Percentiles rank a stretch among this genome's conserved stretches.
phyloP scores from a whole-genome alignment of 164 flowering plant species.

The Stephania yunnanensis region DNA sequence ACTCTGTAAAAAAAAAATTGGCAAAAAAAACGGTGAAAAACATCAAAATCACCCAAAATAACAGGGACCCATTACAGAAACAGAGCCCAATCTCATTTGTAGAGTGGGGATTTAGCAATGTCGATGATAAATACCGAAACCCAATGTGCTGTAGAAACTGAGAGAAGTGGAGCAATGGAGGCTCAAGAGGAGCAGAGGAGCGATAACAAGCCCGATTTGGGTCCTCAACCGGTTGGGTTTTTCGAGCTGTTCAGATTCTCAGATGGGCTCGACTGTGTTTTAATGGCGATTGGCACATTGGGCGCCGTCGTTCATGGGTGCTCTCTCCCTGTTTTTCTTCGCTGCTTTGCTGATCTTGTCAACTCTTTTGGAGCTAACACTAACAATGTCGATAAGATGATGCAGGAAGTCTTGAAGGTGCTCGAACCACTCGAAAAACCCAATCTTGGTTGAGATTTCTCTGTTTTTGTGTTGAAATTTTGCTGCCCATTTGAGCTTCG shows the following conservation, averaged over 20 bases:
- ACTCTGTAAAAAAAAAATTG: conserved; percentile 1
- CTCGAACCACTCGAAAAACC: neutral
- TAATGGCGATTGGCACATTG: conserved; percentile 73
- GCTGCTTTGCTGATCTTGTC: conserved; percentile 98
- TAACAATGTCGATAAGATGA: conserved; percentile 75
- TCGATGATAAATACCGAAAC: conserved; percentile 34
- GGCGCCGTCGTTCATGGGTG: conserved; percentile 96
- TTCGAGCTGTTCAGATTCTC: conserved; percentile 81
- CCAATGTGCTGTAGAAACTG: conserved; percentile 15
- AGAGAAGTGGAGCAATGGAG: conserved; percentile 1
- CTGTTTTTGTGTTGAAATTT: neutral
- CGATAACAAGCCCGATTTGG: conserved; percentile 38
- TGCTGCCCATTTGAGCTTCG: conserved; percentile 8
- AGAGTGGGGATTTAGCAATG: conserved; percentile 31
- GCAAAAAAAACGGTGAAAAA: neutral
- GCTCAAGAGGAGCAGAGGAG: conserved; percentile 11
- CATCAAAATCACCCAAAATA: neutral
- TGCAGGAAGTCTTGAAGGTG: conserved; percentile 89
- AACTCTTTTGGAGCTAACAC: conserved; percentile 91
- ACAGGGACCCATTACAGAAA: conserved; percentile 14
- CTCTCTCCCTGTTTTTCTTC: conserved; percentile 77
- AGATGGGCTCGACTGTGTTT: conserved; percentile 70
- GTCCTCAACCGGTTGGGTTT: conserved; percentile 42
- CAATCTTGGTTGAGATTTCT: too few species aligned
- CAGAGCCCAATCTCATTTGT: neutral